Evolutionary conservation across 176 grass and related monocot genomes (phyloP).

Genomic region (Triticum turgidum): DNA sequence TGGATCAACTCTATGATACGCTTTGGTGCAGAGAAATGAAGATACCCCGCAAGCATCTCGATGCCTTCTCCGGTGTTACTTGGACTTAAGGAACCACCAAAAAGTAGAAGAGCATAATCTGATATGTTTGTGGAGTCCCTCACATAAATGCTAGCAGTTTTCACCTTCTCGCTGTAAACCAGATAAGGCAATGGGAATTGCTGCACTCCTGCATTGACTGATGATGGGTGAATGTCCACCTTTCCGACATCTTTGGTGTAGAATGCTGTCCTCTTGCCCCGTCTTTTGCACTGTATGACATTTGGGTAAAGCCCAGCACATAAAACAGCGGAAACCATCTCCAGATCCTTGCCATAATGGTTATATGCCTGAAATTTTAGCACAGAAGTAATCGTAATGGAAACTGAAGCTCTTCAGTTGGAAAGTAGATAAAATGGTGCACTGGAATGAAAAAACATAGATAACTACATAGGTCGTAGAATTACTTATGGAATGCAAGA

Average conservation of each 20-base stretch:
- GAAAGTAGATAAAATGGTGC: neutral
- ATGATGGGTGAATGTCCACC: conserved; percentile 92
- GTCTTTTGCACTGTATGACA: conserved; percentile 90
- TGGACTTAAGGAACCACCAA: conserved; percentile 65
- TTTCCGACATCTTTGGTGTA: conserved; percentile 96
- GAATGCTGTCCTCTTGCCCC: conserved; percentile 76
- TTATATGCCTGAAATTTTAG: conserved; percentile 68
- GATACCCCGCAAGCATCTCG: conserved; percentile 89
- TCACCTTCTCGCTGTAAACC: conserved; percentile 97
- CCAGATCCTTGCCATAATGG: conserved; percentile 72
- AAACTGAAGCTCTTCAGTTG: neutral
- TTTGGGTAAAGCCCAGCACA: conserved; percentile 96
- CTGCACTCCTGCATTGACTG: conserved; percentile 75
- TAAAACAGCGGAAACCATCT: conserved; percentile 86
- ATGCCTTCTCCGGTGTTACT: conserved; percentile 83
- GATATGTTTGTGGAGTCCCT: conserved; percentile 97
- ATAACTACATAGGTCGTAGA: neutral
- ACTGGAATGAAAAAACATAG: neutral
- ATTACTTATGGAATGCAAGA: conserved; percentile 13
- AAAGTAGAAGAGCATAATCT: conserved; percentile 87
- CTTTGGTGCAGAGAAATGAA: conserved; percentile 84
- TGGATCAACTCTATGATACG: conserved; percentile 81
- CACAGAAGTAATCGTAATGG: conserved; percentile 10
- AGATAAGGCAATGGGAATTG: conserved; percentile 85
- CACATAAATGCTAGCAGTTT: conserved; percentile 78